Conservation (phyloP, 2,329 filamentous ascomycete genomes). For the Trichothecium sympodiale region DNA sequence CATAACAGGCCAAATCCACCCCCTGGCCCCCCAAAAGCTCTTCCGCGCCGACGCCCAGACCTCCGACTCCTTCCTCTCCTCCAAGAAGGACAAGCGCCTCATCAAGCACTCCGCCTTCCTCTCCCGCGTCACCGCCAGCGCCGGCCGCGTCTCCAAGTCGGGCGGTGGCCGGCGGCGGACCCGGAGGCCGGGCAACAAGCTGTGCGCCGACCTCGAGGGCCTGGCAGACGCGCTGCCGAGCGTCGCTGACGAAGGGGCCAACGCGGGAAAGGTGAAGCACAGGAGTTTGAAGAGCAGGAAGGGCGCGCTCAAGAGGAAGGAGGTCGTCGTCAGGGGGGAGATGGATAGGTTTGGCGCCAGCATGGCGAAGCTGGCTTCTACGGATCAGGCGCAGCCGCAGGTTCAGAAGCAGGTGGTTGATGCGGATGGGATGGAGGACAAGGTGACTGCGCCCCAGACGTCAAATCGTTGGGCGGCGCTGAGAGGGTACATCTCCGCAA, state of each 20-base stretch:
- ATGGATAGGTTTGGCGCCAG: constrained; percentile 76
- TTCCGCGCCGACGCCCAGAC: constrained; percentile 40
- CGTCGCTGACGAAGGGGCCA: constrained; percentile 31
- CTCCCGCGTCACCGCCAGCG: constrained; percentile 48
- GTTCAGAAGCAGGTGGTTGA: not conserved
- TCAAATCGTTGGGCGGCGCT: constrained; percentile 68
- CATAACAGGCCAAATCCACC: constrained; percentile 35
- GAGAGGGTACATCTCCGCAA: constrained; percentile 72
- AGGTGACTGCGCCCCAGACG: constrained; percentile 22
- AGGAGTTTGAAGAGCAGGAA: constrained; percentile 64
- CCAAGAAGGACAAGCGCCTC: constrained; percentile 72
- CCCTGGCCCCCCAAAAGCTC: constrained; percentile 38
- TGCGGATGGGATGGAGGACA: constrained; percentile 5
- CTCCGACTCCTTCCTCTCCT: constrained; percentile 50
- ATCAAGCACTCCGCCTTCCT: constrained; percentile 77
- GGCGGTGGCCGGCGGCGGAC: constrained; percentile 11
- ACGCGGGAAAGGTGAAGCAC: constrained; percentile 52
- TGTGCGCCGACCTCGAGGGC: constrained; percentile 62
- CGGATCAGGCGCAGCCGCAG: no score
- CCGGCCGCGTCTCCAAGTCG: constrained; percentile 8
- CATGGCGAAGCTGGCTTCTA: constrained; percentile 57
- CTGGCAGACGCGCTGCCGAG: constrained; percentile 74
- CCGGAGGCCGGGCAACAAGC: constrained; percentile 61
- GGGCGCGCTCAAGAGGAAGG: constrained; percentile 75
- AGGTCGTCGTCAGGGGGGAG: constrained; percentile 68